Evolutionary conservation across 2,329 filamentous ascomycete genomes (phyloP).

Genomic region (Cladophialophora bantiana): DNA sequence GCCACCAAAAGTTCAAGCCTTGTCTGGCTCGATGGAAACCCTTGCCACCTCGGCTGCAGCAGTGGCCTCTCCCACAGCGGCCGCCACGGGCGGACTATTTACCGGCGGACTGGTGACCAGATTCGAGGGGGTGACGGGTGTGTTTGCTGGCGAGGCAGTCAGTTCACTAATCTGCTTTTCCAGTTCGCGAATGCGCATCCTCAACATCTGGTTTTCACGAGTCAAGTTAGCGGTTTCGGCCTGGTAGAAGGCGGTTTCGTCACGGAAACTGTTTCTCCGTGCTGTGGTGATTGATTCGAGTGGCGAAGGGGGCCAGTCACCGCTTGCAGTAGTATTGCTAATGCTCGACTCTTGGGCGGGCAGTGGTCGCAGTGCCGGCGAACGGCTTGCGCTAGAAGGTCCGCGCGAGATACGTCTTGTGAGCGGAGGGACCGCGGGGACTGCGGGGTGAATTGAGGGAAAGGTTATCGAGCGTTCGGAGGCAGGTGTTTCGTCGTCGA

Average conservation of each 20-base stretch:
- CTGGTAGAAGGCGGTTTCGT: slow-evolving; percentile 57
- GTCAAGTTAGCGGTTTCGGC: slow-evolving; percentile 55
- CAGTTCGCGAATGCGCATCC: slow-evolving; percentile 55
- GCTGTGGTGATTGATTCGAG: slow-evolving; percentile 36
- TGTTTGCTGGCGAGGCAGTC: slow-evolving; percentile 30
- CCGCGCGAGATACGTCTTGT: slow-evolving; percentile 46
- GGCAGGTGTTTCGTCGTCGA: slow-evolving; percentile 53
- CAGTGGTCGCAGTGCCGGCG: slow-evolving; percentile 48
- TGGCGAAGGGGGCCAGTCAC: slow-evolving; percentile 40
- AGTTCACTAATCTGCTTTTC: slow-evolving; percentile 41
- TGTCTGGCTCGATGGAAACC: slow-evolving; percentile 24
- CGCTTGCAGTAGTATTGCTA: slow-evolving; percentile 14
- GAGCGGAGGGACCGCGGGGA: slow-evolving; percentile 44
- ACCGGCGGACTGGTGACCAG: slow-evolving; percentile 35
- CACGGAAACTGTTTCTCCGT: slow-evolving; percentile 49
- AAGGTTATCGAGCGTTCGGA: slow-evolving; percentile 53
- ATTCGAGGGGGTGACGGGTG: slow-evolving; percentile 37
- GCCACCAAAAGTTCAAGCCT: slow-evolving; percentile 7
- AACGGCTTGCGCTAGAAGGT: slow-evolving; percentile 47
- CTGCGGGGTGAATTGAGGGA: slow-evolving; percentile 45
- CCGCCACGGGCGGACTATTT: slow-evolving; percentile 3
- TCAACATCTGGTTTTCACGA: slow-evolving; percentile 58
- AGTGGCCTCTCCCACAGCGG: slow-evolving; percentile 25
- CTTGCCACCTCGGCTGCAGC: slow-evolving; percentile 26
- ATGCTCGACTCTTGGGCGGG: slow-evolving; percentile 32